These are phyloP conservation scores for Hibiscus mutabilis DNA, from an alignment of 345 rosid genomes.

Conservation along the genomic window DNA sequence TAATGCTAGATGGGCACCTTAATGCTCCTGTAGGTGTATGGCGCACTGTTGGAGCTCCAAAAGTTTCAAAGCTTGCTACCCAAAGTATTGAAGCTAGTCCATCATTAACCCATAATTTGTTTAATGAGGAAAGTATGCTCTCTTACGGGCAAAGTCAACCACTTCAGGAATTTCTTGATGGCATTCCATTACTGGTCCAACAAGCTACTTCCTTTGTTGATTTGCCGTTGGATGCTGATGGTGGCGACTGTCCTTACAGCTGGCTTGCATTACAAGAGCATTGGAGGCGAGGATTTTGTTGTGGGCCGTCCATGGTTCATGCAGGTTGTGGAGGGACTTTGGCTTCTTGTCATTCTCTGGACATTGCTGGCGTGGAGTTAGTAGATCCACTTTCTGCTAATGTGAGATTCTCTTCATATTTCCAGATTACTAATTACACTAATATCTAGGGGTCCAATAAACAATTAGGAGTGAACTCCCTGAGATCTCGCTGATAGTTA, in stretches of 20 bases:
- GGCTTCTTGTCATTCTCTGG: conserved; percentile 93
- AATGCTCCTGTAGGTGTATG: conserved; percentile 93
- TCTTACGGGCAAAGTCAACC: conserved; percentile 90
- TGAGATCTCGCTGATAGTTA: background rate
- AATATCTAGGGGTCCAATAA: background rate
- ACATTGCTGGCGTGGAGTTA: conserved; percentile 85
- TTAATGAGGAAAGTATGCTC: conserved; percentile 66
- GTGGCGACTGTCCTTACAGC: conserved; percentile 90
- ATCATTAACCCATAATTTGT: conserved; percentile 64
- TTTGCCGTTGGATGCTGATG: conserved; percentile 82
- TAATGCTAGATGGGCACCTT: conserved; percentile 66
- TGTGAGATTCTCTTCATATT: conserved; percentile 41
- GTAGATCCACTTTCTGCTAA: conserved; percentile 95
- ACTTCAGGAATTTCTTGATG: conserved; percentile 90
- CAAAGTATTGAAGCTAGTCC: conserved; percentile 64
- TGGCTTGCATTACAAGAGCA: conserved; percentile 99
- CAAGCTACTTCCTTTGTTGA: conserved; percentile 98
- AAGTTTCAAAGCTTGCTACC: conserved; percentile 57
- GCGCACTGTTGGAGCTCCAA: conserved; percentile 88
- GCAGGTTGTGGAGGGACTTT: conserved; percentile 98
- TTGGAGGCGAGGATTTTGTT: conserved; percentile 88
- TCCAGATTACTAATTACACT: conserved; percentile 9
- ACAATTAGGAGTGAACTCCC: background rate
- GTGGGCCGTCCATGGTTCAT: conserved; percentile 95
- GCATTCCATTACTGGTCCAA: conserved; percentile 78